Percentiles rank a stretch among this genome's conserved stretches.
Evolutionary conservation across 2,329 filamentous ascomycete species (phyloP).

Genomic region (Ceratocystis variospora): DNA sequence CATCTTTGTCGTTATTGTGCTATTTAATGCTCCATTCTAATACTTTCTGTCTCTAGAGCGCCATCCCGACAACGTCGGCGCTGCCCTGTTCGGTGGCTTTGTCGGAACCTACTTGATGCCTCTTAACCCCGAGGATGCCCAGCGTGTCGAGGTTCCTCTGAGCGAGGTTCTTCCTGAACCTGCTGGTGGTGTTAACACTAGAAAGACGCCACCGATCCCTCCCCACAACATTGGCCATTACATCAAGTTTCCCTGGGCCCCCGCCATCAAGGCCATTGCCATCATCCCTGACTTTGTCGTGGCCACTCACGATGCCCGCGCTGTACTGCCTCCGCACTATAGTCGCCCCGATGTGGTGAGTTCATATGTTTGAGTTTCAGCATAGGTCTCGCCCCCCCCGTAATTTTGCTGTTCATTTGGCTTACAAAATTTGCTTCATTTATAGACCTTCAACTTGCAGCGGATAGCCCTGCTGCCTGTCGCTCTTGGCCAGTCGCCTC

Average conservation of each 20-base stretch:
- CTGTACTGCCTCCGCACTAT: conserved; percentile 70
- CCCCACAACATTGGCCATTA: conserved; percentile 88
- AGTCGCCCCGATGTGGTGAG: conserved; percentile 67
- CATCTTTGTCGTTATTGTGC: background rate
- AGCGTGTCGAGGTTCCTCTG: conserved; percentile 82
- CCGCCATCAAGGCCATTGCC: conserved; percentile 90
- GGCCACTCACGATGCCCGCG: conserved; percentile 78
- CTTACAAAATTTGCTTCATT: background rate
- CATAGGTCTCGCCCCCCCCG: background rate
- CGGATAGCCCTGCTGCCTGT: conserved; percentile 82
- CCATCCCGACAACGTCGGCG: conserved; percentile 88
- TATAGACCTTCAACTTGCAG: conserved; percentile 80
- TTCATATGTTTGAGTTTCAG: conserved; percentile 20
- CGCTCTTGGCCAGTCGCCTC: conserved; percentile 76
- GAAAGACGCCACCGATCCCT: conserved; percentile 72
- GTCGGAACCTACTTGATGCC: conserved; percentile 95
- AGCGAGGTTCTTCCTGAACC: conserved; percentile 85
- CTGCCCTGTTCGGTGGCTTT: conserved; percentile 88
- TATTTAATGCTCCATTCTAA: background rate
- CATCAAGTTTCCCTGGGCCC: conserved; percentile 87
- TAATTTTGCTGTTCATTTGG: background rate
- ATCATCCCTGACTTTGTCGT: conserved; percentile 96
- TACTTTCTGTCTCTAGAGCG: conserved; percentile 39
- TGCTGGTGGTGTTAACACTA: conserved; percentile 82
- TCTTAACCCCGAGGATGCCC: conserved; percentile 73